Conservation (phyloP, 768 basidiomycete species). For the Gymnopilus dilepis region DNA sequence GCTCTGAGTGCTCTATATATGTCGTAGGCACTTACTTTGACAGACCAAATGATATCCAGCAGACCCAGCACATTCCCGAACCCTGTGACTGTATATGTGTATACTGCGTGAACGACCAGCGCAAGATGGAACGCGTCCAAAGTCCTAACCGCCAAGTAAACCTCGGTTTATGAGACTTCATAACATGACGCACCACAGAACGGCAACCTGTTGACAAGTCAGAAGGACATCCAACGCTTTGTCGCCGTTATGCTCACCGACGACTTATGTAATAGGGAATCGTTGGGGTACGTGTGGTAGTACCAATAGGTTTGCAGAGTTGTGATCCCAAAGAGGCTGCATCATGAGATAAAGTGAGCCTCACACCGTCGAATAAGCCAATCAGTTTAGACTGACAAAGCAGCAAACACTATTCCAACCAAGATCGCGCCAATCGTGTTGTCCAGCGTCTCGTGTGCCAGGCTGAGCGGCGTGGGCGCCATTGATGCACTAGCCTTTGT, state of each 20-base stretch:
- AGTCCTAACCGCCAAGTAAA: conserved; percentile 25
- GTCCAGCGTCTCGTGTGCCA: conserved; percentile 37
- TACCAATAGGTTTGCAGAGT: conserved; percentile 45
- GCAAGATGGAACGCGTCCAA: conserved; percentile 42
- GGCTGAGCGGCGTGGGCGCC: conserved; percentile 27
- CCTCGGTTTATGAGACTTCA: not conserved
- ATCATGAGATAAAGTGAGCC: not conserved
- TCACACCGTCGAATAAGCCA: not conserved
- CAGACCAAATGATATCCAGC: conserved; percentile 36
- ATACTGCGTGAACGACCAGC: conserved; percentile 40
- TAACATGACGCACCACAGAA: conserved; percentile 37
- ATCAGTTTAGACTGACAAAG: conserved; percentile 34
- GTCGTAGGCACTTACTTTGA: conserved; percentile 32
- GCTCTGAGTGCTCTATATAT: not conserved
- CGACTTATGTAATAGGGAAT: conserved; percentile 40
- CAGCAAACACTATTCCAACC: conserved; percentile 39
- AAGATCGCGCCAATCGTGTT: conserved; percentile 46
- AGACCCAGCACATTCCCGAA: conserved; percentile 38
- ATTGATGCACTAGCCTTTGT: conserved; percentile 12
- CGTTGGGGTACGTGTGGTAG: conserved; percentile 43
- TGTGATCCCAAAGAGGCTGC: conserved; percentile 45
- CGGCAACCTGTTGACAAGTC: conserved; percentile 30
- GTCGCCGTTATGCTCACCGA: conserved; percentile 33
- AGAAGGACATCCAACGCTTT: not conserved
- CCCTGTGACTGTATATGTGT: conserved; percentile 40